Conservation (phyloP, 1,284 basidiomycete species). For the Malassezia vespertilionis region DNA sequence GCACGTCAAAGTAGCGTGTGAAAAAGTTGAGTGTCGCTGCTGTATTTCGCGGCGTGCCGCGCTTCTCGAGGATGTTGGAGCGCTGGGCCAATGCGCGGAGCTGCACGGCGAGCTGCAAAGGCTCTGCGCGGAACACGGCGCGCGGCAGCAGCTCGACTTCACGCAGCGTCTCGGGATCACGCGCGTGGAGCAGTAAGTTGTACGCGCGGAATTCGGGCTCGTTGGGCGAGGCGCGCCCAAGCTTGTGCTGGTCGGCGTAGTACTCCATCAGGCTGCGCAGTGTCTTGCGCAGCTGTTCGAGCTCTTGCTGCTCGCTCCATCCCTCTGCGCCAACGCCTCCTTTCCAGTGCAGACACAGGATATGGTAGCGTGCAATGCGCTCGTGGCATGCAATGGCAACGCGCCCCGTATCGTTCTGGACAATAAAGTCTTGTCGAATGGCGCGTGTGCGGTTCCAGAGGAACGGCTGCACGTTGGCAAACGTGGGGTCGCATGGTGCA, state of each 20-base stretch:
- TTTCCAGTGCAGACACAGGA: conserved; percentile 65
- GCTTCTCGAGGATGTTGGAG: conserved; percentile 56
- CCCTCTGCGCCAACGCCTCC: conserved; percentile 51
- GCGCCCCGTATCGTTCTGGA: conserved; percentile 69
- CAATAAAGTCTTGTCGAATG: conserved; percentile 84
- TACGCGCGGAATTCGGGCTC: conserved; percentile 94
- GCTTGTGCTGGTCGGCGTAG: conserved; percentile 69
- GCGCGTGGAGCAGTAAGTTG: conserved; percentile 78
- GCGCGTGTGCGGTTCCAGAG: conserved; percentile 83
- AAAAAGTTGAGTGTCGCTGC: conserved; percentile 54
- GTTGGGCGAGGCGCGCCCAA: conserved; percentile 59
- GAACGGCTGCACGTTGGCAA: conserved; percentile 67
- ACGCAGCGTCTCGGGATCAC: conserved; percentile 67
- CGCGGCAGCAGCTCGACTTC: conserved; percentile 62
- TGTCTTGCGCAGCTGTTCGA: conserved; percentile 79
- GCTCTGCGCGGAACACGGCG: conserved; percentile 60
- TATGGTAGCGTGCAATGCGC: conserved; percentile 85
- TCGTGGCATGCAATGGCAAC: conserved; percentile 81
- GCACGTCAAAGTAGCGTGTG: conserved; percentile 53
- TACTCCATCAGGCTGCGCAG: conserved; percentile 83
- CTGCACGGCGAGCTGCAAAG: conserved; percentile 68
- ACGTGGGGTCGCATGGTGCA: conserved; percentile 51
- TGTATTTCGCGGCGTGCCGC: conserved; percentile 49
- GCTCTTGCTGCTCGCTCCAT: conserved; percentile 66
- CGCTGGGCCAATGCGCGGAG: conserved; percentile 71